A percentile compares a stretch with the other conserved stretches of the same genome.
Conservation (phyloP, 1,284 basidiomycete species). For the Microbotryum scabiosae region DNA sequence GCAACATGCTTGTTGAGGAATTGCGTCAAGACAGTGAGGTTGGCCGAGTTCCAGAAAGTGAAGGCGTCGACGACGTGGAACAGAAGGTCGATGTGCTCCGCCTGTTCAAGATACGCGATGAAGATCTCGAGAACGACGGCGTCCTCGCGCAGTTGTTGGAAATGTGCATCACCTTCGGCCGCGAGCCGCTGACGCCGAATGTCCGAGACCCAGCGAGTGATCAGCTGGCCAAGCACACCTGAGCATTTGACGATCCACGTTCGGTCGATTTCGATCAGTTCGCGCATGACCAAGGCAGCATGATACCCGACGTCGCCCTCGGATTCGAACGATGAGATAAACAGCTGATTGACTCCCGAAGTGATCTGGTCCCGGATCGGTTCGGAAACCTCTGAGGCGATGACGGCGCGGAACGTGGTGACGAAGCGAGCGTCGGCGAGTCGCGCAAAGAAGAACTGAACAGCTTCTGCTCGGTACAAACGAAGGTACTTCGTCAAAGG, state of each 20-base stretch:
- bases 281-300: constrained; percentile 52
- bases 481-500: constrained; percentile 86
- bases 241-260: constrained; percentile 54
- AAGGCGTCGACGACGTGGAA: constrained; percentile 82
- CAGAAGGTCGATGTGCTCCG: constrained; percentile 69
- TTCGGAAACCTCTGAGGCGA: constrained; percentile 67
- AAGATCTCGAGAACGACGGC: constrained; percentile 66
- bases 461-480: constrained; percentile 76
- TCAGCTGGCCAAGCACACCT: constrained; percentile 37
- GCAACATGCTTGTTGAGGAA: constrained; percentile 87
- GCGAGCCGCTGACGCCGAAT: constrained; percentile 32
- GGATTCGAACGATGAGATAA: constrained; percentile 40
- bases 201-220: constrained; percentile 39
- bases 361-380: constrained; percentile 66
- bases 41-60: constrained; percentile 70
- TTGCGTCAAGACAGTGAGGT: constrained; percentile 68
- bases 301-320: constrained; percentile 27
- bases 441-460: constrained; percentile 74
- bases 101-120: constrained; percentile 50
- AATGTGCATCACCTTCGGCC: constrained; percentile 45
- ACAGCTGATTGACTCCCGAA: constrained; percentile 55
- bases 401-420: constrained; percentile 49
- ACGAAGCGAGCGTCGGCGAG: constrained; percentile 43
- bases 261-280: constrained; percentile 60
- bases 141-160: constrained; percentile 51